Evolutionary conservation across 768 basidiomycete genomes (phyloP).

Genomic region (Suillus decipiens): DNA sequence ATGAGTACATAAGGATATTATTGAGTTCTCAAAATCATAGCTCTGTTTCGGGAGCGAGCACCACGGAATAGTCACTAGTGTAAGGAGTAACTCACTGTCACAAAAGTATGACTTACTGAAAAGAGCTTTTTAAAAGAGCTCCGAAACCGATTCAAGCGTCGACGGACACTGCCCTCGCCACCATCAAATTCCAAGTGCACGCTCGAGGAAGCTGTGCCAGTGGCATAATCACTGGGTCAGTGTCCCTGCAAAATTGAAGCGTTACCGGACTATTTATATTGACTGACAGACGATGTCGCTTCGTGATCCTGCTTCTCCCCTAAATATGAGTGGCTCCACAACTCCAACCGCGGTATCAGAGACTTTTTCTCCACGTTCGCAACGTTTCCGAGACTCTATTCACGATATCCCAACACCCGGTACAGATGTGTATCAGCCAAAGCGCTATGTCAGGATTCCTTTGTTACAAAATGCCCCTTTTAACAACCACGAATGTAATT

Average conservation of each 20-base stretch:
- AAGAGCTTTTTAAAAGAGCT: background rate
- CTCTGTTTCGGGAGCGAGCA: background rate
- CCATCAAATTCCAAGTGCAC: background rate
- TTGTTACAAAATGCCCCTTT: background rate
- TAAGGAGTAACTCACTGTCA: background rate
- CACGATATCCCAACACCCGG: constrained; percentile 52
- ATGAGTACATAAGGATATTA: background rate
- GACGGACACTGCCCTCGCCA: background rate
- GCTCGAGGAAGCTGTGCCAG: background rate
- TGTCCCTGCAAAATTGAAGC: too few species aligned
- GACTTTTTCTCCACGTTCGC: constrained; percentile 20
- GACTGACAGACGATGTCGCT: too few species aligned
- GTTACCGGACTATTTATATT: too few species aligned
- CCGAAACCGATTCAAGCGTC: background rate
- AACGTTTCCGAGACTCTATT: constrained; percentile 45
- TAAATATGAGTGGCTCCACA: too few species aligned
- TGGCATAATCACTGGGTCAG: too few species aligned
- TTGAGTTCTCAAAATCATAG: background rate
- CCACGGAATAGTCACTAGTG: background rate
- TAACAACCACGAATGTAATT: background rate
- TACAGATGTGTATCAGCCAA: constrained; percentile 32
- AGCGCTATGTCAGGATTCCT: constrained; percentile 43
- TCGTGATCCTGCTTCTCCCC: too few species aligned
- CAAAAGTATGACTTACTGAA: background rate
- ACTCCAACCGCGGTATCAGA: too few species aligned